Conservation (phyloP, 352 stramenopile genomes). For the Phytophthora gonapodyides region DNA sequence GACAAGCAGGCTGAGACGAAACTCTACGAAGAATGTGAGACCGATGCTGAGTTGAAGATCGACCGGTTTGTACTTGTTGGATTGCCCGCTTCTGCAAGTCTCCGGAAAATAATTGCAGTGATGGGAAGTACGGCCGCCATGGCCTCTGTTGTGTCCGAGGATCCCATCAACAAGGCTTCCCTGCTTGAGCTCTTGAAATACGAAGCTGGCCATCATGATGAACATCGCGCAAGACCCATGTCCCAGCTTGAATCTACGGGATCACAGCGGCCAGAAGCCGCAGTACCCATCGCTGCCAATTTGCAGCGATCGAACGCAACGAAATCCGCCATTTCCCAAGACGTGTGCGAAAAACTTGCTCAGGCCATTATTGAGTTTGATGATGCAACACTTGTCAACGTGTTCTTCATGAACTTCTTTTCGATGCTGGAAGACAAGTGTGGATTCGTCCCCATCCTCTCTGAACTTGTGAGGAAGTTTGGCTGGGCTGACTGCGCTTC, state of each 20-base stretch:
- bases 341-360: not conserved
- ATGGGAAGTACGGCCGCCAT: not conserved
- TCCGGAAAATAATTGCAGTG: not conserved
- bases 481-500: not conserved
- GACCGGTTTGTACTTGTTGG: constrained; percentile 1
- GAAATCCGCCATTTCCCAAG: not conserved
- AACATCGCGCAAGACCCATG: no score
- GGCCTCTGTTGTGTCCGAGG: not conserved
- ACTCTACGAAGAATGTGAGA: not conserved
- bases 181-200: no score
- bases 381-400: not conserved
- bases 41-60: not conserved
- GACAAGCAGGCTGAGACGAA: not conserved
- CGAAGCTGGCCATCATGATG: no score
- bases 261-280: no score
- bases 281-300: not conserved
- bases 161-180: not conserved
- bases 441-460: not conserved
- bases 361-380: not conserved
- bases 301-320: not conserved
- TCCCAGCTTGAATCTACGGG: no score
- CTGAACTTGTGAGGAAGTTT: not conserved
- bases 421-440: not conserved
- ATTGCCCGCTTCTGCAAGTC: not conserved
- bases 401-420: constrained; percentile 1